Evolutionary conservation across 2,329 filamentous ascomycete genomes (phyloP).

Genomic region (Epichloe glyceriae): DNA sequence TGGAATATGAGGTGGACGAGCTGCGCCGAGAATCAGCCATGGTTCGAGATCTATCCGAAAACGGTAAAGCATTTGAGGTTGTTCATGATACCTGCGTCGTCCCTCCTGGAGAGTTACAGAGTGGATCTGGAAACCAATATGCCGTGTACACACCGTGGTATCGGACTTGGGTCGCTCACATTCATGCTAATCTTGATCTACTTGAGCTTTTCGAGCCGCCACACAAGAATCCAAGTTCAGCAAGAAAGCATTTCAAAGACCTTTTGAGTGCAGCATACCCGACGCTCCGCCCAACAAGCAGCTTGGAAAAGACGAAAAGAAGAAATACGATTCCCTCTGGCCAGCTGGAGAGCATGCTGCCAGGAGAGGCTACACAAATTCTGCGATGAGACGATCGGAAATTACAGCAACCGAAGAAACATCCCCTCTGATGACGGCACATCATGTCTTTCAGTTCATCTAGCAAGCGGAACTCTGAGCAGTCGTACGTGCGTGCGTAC

Average conservation of each 20-base stretch:
- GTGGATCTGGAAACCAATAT: constrained; percentile 63
- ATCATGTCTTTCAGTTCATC: constrained; percentile 57
- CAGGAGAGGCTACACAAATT: constrained; percentile 51
- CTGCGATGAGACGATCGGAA: constrained; percentile 45
- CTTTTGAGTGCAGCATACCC: constrained; percentile 48
- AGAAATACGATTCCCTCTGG: constrained; percentile 47
- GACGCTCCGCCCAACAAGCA: constrained; percentile 48
- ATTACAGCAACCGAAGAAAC: constrained; percentile 54
- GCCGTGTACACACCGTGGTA: constrained; percentile 79
- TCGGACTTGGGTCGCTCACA: constrained; percentile 57
- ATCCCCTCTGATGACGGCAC: constrained; percentile 50
- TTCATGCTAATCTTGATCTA: constrained; percentile 57
- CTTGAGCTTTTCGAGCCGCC: constrained; percentile 46
- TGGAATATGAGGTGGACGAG: constrained; percentile 89
- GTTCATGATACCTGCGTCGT: constrained; percentile 77
- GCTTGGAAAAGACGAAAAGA: constrained; percentile 44
- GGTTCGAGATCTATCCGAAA: constrained; percentile 45
- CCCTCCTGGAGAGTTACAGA: constrained; percentile 54
- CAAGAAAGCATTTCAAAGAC: constrained; percentile 31
- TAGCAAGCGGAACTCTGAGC: constrained; percentile 55
- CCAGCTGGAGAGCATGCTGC: constrained; percentile 68
- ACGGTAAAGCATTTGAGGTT: constrained; percentile 55
- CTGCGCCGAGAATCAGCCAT: constrained; percentile 61
- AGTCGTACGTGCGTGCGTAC: constrained; percentile 52
- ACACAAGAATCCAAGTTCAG: constrained; percentile 18